These are phyloP conservation scores for Rosa lucieae DNA, from an alignment of 306 rosid genomes.

Conservation along the genomic window DNA sequence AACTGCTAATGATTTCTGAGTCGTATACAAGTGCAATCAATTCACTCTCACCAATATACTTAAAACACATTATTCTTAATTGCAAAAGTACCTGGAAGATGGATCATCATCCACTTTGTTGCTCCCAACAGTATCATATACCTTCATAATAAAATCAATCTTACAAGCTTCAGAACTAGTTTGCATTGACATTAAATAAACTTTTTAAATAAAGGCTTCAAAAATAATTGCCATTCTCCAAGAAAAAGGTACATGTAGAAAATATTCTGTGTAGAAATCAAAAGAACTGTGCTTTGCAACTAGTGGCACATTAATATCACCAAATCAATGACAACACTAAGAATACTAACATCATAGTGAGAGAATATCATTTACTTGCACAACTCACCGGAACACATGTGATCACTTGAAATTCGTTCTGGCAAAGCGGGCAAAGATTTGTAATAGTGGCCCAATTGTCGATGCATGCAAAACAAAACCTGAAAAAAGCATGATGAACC, in stretches of 20 bases:
- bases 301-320: background rate
- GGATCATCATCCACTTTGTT: conserved; percentile 76
- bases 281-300: background rate
- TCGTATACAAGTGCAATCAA: background rate
- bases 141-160: conserved; percentile 55
- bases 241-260: background rate
- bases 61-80: background rate
- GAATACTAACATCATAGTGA: conserved; percentile 26
- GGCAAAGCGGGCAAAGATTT: conserved; percentile 98
- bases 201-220: conserved; percentile 14
- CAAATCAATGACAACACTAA: conserved; percentile 34
- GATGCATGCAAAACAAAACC: conserved; percentile 96
- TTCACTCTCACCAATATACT: background rate
- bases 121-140: conserved; percentile 90
- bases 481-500: conserved; percentile 34
- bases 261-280: background rate
- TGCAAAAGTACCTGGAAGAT: conserved; percentile 48
- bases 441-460: conserved; percentile 99
- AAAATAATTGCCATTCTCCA: conserved; percentile 8
- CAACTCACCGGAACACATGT: conserved; percentile 98
- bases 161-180: conserved; percentile 33
- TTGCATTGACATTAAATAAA: conserved; percentile 23
- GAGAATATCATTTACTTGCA: conserved; percentile 37
- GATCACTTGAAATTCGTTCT: conserved; percentile 93
- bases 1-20: background rate